Evolutionary conservation across 2,329 filamentous ascomycete genomes (phyloP), one percentile per base, ranked within the genome.

Genomic region (Fusarium pseudoanthophilum): DNA sequence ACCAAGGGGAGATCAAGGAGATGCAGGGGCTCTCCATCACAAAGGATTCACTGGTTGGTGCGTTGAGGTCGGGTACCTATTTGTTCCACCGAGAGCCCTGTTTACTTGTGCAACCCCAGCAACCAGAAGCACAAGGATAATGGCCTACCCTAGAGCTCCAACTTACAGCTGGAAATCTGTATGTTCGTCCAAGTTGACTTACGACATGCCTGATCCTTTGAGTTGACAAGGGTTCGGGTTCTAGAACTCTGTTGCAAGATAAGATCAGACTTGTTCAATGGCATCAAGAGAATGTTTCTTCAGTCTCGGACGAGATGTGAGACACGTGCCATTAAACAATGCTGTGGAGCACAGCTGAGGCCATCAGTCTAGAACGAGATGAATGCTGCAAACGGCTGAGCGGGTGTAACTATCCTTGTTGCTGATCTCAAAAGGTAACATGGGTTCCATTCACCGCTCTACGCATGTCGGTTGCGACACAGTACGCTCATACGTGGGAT

Each of bases 81-180:
- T 62, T 67, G 57, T 49, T 45, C 24, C 53, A 51, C 56, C 32
- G 45, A 55, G 26, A 32, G n/a, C 57, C 55, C 39, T 67, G 59
- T 62, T 64, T 55, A 60, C 57, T 46, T 55, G 52, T 43, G 71
- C 43, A 70, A 70, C 67, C 71, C 56, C 67, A 53, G 71, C 71
- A 73, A 73, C 71, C 66, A 73, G 34, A 20, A 39, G 18, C 26
- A 11, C 46, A 26, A 30, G 46, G 46, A 30, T 49, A 15, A 5
- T 28, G 7, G 20, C 5, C 16, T 51, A 69, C 65, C 43, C 58
- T 69, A 42, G 30, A 69, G 58, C 5, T 11, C 3, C 5, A 36
- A n/a, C 4, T 18, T 11, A 11, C 30, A 26, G 20, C 21, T 14
- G 14, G 30, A 26, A 26, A 53, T 39, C 24, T 45, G 32, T 11